phyloP scores from a whole-genome alignment of 768 basidiomycete species.

The Chlorophyllum brunneum region DNA sequence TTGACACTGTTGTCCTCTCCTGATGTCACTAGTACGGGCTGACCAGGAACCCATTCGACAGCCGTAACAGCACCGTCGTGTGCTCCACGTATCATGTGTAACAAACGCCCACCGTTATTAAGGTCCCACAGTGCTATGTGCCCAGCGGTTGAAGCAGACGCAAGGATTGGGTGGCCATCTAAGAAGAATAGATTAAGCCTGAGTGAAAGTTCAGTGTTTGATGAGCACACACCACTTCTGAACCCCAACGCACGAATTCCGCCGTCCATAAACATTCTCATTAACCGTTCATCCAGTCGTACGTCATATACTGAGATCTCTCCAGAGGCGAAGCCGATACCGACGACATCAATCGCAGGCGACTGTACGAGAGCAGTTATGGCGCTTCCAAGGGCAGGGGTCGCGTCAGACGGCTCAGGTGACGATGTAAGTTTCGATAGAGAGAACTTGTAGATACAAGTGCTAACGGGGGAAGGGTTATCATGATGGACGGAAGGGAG shows the following conservation, averaged over 20 bases:
- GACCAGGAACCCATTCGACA: constrained; percentile 90
- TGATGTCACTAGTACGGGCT: constrained; percentile 85
- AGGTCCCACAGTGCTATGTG: constrained; percentile 95
- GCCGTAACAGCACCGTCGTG: constrained; percentile 84
- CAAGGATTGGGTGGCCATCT: constrained; percentile 89
- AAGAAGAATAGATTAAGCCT: constrained; percentile 7
- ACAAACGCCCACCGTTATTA: constrained; percentile 70
- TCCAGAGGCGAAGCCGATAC: constrained; percentile 87
- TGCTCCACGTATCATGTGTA: constrained; percentile 84
- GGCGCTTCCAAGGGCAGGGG: constrained; percentile 32
- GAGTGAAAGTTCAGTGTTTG: not conserved
- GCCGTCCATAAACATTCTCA: constrained; percentile 89
- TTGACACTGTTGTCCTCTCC: constrained; percentile 96
- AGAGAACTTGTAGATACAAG: constrained; percentile 79
- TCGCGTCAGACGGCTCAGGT: constrained; percentile 16
- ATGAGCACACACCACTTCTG: constrained; percentile 64
- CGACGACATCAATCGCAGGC: constrained; percentile 94
- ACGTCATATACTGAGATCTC: constrained; percentile 88
- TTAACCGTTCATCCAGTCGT: constrained; percentile 82
- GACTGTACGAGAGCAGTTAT: constrained; percentile 85
- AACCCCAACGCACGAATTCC: constrained; percentile 80
- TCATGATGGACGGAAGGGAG: not conserved
- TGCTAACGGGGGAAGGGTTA: constrained; percentile 37
- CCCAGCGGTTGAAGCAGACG: constrained; percentile 81
- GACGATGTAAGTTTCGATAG: constrained; percentile 47